phyloP scores from a whole-genome alignment of 345 rosid genomes.

The Cardamine resedifolia region DNA sequence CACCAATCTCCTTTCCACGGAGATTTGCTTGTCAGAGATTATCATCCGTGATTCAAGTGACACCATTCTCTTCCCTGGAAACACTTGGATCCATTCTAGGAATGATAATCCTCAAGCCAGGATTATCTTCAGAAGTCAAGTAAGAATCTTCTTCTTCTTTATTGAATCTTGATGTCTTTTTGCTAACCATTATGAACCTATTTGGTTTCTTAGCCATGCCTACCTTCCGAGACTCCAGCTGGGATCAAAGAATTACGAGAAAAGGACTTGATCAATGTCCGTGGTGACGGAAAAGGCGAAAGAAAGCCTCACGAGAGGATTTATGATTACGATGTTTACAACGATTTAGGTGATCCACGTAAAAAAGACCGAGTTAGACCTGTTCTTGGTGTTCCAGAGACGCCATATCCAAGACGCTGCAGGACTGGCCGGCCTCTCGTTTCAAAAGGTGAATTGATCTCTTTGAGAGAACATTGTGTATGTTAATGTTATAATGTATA shows the following conservation, averaged over 20 bases:
- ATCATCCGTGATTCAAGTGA: conserved; percentile 59
- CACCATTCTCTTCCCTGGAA: conserved; percentile 67
- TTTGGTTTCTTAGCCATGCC: conserved; percentile 48
- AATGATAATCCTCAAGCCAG: conserved; percentile 68
- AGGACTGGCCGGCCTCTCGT: conserved; percentile 82
- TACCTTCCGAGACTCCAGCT: conserved; percentile 72
- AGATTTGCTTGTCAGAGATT: conserved; percentile 69
- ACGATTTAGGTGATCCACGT: conserved; percentile 88
- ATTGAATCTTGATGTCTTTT: not conserved
- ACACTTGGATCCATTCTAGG: conserved; percentile 82
- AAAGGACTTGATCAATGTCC: conserved; percentile 61
- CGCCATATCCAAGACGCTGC: conserved; percentile 91
- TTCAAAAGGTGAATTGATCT: conserved; percentile 47
- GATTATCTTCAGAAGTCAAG: conserved; percentile 81
- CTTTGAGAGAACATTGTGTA: too few species aligned
- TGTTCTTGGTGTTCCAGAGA: conserved; percentile 55
- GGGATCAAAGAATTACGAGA: conserved; percentile 73
- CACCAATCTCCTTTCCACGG: conserved; percentile 69
- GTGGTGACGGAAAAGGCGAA: conserved; percentile 76
- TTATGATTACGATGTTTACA: conserved; percentile 77
- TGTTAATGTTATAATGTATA: not conserved
- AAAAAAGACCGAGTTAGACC: conserved; percentile 67
- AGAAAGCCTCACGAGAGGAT: conserved; percentile 72
- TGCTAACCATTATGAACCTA: not conserved
- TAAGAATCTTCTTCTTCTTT: conserved; percentile 33